Evolutionary conservation across 441 rosid species (phyloP).

Genomic region (Gossypium schwendimanii): DNA sequence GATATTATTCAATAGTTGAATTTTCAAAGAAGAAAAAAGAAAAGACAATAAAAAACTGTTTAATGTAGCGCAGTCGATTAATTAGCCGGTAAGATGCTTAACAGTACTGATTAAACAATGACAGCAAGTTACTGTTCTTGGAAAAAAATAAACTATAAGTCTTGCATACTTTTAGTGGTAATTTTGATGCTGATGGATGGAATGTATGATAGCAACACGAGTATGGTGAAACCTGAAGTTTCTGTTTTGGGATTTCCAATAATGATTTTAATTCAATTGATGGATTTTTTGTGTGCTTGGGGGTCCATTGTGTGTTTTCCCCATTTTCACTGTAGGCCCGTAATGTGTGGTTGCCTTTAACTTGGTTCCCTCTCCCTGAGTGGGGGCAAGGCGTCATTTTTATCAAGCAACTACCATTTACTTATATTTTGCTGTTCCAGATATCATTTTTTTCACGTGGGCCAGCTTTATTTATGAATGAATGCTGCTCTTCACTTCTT

Average conservation of each 20-base stretch:
- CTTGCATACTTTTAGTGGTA: not conserved
- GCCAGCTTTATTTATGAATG: slow-evolving; percentile 15
- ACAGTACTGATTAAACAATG: not conserved
- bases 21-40: no score
- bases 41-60: not conserved
- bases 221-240: slow-evolving; percentile 11
- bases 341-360: slow-evolving; percentile 30
- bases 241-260: not conserved
- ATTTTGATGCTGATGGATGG: slow-evolving; percentile 13
- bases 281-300: slow-evolving; percentile 19
- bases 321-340: slow-evolving; percentile 23
- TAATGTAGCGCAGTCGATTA: not conserved
- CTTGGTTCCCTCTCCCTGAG: slow-evolving; percentile 20
- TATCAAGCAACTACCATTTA: slow-evolving; percentile 13
- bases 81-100: not conserved
- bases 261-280: slow-evolving; percentile 7
- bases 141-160: not conserved
- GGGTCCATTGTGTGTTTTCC: slow-evolving; percentile 32
- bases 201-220: slow-evolving; percentile 27
- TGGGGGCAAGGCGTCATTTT: slow-evolving; percentile 22
- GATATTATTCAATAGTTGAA: not conserved
- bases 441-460: slow-evolving; percentile 20
- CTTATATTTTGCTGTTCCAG: slow-evolving; percentile 21
- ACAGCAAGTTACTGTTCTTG: not conserved
- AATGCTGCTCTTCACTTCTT: not conserved